Base-by-base conservation (phyloP, 1,284 basidiomycete species). In the Pascua sp. region DNA sequence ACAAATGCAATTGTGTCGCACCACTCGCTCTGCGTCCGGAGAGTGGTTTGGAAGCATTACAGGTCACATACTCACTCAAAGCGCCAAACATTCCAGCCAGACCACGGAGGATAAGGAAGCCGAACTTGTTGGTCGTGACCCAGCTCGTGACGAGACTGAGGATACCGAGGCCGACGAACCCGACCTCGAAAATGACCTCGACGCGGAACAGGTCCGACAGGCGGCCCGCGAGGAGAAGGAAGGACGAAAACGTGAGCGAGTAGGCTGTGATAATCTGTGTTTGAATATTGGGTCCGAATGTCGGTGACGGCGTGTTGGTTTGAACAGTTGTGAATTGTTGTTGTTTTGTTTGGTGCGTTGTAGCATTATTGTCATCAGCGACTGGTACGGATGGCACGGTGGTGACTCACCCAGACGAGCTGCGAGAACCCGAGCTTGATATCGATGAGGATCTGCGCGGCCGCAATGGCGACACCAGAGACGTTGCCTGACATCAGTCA, bases 91-190 rank as follows among this genome's bases (percentile, higher is more conserved):
- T 32, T 39, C 74, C 75, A 36, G 70, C 68, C 10, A 77, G 51
- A 15, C 71, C 74, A 55, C 75, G 65, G 3, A 77, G 57, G 53
- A 76, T 67, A 8, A 76, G 58, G 65, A 76, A 77, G 18, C 68
- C 75, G 55, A 71, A 72, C 53, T 76, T 75, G 68, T 67, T 74
- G 13, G 59, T 55, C n/a, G 68, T 72, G 57, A 71, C 70, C 57
- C 73, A 75, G 5, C 67, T 68, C 5, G 61, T 67, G 46, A 70
- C 65, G 53, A 76, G 59, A 43, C 66, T 65, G 18, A 75, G 52
- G 46, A 71, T 56, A 45, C 70, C 72, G 40, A 59, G 56, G n/a
- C 51, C 55, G 47, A 65, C 37, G 57, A 76, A 73, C 12, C 74
- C 74, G 24, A 38, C 61, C 50, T 68, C 65, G 55, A 75, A 76